These are phyloP conservation scores for Aspergillus bridgeri DNA, from an alignment of 495 filamentous ascomycete genomes.

Conservation along the genomic window DNA sequence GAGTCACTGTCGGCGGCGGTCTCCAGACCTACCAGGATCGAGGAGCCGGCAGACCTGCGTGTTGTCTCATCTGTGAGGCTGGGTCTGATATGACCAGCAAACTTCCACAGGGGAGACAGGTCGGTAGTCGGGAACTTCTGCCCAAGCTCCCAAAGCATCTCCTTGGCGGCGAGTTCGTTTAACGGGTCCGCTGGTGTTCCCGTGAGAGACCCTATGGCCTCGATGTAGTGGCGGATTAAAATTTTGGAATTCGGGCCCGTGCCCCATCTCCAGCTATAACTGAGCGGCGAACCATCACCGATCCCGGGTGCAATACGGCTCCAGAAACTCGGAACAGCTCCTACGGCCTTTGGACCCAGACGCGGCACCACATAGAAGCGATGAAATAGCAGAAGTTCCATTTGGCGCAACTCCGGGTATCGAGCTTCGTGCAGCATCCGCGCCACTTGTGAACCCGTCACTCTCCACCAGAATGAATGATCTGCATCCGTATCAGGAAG, in stretches of 20 bases:
- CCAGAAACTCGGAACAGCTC: constrained; percentile 1
- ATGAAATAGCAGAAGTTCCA: constrained; percentile 7
- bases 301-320: constrained; percentile 6
- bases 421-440: constrained; percentile 10
- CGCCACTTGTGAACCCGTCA: constrained; percentile 7
- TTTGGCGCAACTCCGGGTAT: constrained; percentile 7
- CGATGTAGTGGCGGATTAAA: constrained; percentile 10
- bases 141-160: constrained; percentile 1
- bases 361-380: constrained; percentile 5
- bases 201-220: constrained; percentile 5
- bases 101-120: constrained; percentile 6
- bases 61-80: neutral
- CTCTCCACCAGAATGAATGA: constrained; percentile 8
- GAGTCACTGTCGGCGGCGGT: constrained; percentile 2
- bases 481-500: constrained; percentile 5
- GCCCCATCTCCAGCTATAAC: constrained; percentile 9
- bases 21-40: constrained; percentile 4
- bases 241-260: neutral
- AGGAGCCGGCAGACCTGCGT: constrained; percentile 3
- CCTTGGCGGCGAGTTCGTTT: constrained; percentile 8
- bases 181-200: constrained; percentile 8
- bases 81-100: neutral
- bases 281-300: constrained; percentile 7
- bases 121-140: constrained; percentile 1
- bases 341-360: constrained; percentile 3